Base-by-base conservation (phyloP, 2,329 filamentous ascomycete species). In the Chaetomium sp. region DNA sequence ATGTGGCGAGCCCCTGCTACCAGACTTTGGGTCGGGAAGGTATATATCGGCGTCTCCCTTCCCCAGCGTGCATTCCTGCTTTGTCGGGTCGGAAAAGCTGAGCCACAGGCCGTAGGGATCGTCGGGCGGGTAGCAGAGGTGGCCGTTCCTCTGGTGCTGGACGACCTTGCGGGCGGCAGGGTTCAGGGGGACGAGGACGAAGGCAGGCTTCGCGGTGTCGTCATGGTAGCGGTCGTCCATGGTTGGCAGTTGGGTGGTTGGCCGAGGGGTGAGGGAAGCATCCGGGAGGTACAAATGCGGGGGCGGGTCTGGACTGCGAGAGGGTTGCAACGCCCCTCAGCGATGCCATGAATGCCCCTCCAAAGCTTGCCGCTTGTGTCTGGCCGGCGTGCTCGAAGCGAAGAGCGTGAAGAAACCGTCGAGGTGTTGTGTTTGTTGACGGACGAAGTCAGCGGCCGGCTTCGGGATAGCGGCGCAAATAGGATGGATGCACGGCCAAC, bases 81-180 rank as follows among this genome's bases (percentile, higher is more conserved):
- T 67, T 0, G 59, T 50, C 10, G 65, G 58, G 33, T 64, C 57
- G 0, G 63, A 60, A 50, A 73, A 72, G 50, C 62, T 60, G n/a
- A 71, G 55, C 57, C 65, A 70, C 23, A 72, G 60, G 33, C 69
- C 70, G 45, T 66, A 60, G 47, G 60, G 68, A 50, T 67, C 60
- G 47, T 60, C 49, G 45, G 68, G 53, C n/a, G 27, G 49, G 38
- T 13, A 29, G 49, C 58, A 62, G 33, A 61, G 59, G 47, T 49
- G 50, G 16, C 21, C 3, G 62, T 66, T 60, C 27, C 35, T 45
- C n/a, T 29, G n/a, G 21, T 51, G 58, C 9, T 62, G 45, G 25
- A 59, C 33, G 31, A 53, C 69, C 33, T 63, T 68, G 31, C 51
- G 63, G 12, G 69, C 68, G 5, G 63, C 62, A 3, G 29, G 3